Evolutionary conservation across 305 asterid genomes (phyloP).

Genomic region (Solanum chacoense): DNA sequence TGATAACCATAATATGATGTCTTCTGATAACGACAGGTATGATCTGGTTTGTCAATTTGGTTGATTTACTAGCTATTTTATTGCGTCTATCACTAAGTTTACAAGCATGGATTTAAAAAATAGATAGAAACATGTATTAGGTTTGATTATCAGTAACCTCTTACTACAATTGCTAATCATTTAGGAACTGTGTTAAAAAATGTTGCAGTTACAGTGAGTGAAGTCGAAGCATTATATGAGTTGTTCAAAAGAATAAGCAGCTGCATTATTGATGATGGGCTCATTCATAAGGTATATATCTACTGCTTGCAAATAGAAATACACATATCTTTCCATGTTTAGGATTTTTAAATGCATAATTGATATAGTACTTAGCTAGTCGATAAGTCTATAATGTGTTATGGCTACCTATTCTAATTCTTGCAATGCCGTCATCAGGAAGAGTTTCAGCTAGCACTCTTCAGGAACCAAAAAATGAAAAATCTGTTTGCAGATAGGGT

Average conservation of each 20-base stretch:
- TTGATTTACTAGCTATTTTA: neutral
- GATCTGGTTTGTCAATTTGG: neutral
- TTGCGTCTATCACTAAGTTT: neutral
- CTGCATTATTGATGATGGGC: constrained; percentile 66
- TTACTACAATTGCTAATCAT: neutral
- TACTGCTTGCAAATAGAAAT: neutral
- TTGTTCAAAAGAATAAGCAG: constrained; percentile 71
- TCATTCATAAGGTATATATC: constrained; percentile 64
- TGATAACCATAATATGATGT: neutral
- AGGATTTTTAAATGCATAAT: neutral
- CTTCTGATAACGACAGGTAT: neutral
- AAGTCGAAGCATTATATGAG: constrained; percentile 69
- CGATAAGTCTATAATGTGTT: neutral
- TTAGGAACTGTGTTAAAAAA: neutral
- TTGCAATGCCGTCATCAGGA: constrained; percentile 31
- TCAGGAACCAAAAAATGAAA: constrained; percentile 55
- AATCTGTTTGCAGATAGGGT: constrained; percentile 91
- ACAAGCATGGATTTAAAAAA: neutral
- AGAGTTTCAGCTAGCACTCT: constrained; percentile 89
- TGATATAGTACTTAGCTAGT: neutral
- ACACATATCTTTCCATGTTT: neutral
- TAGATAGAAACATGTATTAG: neutral
- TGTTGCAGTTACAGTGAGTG: constrained; percentile 66
- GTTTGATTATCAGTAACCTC: neutral
- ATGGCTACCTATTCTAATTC: neutral